Evolutionary conservation across 1,284 basidiomycete species (phyloP), one percentile per base, ranked within the genome.

Genomic region (Cryptococcus sp.): DNA sequence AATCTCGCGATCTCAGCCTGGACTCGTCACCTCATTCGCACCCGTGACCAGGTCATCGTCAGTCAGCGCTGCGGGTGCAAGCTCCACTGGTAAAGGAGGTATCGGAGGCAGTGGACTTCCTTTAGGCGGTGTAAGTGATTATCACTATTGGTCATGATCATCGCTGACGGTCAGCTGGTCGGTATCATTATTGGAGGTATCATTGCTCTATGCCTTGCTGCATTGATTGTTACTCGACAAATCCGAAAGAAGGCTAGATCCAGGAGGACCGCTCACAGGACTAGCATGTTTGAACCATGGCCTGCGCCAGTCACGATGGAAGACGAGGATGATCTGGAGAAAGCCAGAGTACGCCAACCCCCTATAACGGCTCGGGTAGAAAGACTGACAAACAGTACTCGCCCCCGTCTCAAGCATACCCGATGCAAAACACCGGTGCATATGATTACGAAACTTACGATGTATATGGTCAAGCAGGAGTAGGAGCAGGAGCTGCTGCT

Each of bases 271-370:
- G 56, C 57, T 32, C 59, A 65, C 48, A 50, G 70, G 24, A 62
- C 59, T 32, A 66, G 66, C 19, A 65, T 73, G 63, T 72, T 72
- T 46, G 71, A 72, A 45, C 61, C 64, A 2, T 71, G 70, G 69
- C 59, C 61, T 14, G 54, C 63, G 48, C 57, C 60, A 3, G 59
- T 66, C 2, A 61, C 59, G 10, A 53, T 66, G 37, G 66, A 66
- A 41, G 63, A 65, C 16, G 63, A 69, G 48, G 52, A 61, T n/a
- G 63, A 59, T 39, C 46, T 46, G 22, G 66, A 69, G 52, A 69
- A 69, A 52, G 58, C 60, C 13, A 54, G 53, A 13, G 64, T 67
- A 47, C 52, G 66, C 62, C 11, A 4, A 28, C 28, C 28, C 4
- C 28, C 14, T 25, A 31, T 16, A 24, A 42, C 24, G 9, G 5